Conservation (phyloP, 441 rosid genomes). For the Codiaeum variegatum region DNA sequence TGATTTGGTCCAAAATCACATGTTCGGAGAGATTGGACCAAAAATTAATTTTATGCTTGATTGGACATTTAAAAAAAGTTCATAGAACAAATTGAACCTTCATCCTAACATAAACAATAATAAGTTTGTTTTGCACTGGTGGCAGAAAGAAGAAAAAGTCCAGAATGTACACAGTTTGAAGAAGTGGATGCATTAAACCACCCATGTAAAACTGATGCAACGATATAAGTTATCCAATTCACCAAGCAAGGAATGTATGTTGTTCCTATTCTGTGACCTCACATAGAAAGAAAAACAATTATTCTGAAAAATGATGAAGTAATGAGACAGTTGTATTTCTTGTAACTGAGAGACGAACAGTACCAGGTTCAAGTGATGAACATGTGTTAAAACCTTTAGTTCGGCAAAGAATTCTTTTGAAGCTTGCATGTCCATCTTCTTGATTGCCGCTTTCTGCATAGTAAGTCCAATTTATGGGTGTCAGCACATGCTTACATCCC, state of each 20-base stretch:
- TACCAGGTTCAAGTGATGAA: slow-evolving; percentile 98
- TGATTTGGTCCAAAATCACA: too few relatives aligned
- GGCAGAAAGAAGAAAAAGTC: neutral
- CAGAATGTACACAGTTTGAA: neutral
- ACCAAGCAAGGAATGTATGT: neutral
- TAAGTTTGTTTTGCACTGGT: neutral
- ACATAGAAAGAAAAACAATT: neutral
- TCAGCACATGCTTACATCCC: neutral
- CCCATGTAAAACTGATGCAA: neutral
- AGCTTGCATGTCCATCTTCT: slow-evolving; percentile 98
- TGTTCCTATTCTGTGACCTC: neutral
- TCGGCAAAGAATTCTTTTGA: slow-evolving; percentile 91
- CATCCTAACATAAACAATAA: neutral
- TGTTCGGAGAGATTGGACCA: too few relatives aligned
- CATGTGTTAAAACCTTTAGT: slow-evolving; percentile 81
- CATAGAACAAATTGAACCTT: too few relatives aligned
- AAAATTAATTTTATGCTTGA: too few relatives aligned
- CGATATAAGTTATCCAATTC: neutral
- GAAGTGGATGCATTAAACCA: neutral
- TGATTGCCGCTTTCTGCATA: slow-evolving; percentile 92
- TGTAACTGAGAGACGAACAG: slow-evolving; percentile 4
- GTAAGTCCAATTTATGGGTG: slow-evolving; percentile 2
- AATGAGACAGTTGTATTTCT: neutral
- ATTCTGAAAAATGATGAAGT: neutral
- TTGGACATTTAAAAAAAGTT: too few relatives aligned